Percentiles rank a stretch among this genome's conserved stretches.
phyloP scores from a whole-genome alignment of 108 stramenopile species.

The Schizochytrium sp. region DNA sequence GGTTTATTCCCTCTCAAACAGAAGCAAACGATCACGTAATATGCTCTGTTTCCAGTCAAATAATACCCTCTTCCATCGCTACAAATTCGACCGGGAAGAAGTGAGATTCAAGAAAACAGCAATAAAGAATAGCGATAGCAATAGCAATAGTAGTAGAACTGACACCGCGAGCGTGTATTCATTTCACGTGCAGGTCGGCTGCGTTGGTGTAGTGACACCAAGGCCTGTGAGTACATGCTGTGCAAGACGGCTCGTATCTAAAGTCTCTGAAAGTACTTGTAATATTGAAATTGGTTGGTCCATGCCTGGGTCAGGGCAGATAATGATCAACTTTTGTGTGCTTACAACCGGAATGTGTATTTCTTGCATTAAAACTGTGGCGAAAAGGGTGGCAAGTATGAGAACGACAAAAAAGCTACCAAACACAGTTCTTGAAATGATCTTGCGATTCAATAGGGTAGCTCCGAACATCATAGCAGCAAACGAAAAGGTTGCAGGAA shows the following conservation, averaged over 20 bases:
- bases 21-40: no score
- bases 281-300: neutral
- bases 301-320: neutral
- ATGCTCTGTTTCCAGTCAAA: no score
- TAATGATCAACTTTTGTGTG: neutral
- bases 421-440: neutral
- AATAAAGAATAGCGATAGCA: no score
- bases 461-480: slow-evolving; percentile 17
- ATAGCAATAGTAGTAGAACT: no score
- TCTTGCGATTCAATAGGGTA: slow-evolving; percentile 47
- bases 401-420: neutral
- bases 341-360: neutral
- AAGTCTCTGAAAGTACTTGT: neutral
- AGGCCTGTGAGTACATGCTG: neutral
- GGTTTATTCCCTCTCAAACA: no score
- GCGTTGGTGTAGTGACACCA: no score
- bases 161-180: no score
- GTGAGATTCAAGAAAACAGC: no score
- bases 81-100: no score
- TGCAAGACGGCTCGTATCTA: slow-evolving; percentile 29
- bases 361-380: neutral
- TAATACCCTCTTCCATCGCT: no score
- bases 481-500: slow-evolving; percentile 20
- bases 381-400: slow-evolving; percentile 8
- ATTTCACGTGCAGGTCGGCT: no score